Conservation (phyloP, 805 yeast genomes). For the Zygoascus biomembranicola region DNA sequence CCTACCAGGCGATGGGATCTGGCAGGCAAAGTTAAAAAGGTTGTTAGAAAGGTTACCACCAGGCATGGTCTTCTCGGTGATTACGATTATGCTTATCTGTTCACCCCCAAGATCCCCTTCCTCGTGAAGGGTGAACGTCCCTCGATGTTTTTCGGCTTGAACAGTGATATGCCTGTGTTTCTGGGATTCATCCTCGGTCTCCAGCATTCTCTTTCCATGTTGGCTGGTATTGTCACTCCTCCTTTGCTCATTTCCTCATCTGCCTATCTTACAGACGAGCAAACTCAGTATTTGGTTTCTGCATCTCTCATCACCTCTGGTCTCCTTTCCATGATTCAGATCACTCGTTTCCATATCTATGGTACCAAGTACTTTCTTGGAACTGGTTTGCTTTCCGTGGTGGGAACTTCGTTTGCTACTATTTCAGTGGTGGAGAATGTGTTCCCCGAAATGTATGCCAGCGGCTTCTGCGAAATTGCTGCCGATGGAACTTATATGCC, state of each 20-base stretch:
- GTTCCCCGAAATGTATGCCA: slow-evolving; percentile 69
- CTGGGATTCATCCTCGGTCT: slow-evolving; percentile 73
- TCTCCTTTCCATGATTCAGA: slow-evolving; percentile 62
- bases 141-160: slow-evolving; percentile 58
- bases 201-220: slow-evolving; percentile 84
- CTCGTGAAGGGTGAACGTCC: slow-evolving; percentile 50
- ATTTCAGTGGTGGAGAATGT: slow-evolving; percentile 71
- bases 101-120: slow-evolving; percentile 77
- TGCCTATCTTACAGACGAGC: slow-evolving; percentile 47
- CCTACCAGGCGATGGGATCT: background rate
- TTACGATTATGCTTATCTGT: slow-evolving; percentile 71
- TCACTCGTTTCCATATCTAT: slow-evolving; percentile 70
- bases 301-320: slow-evolving; percentile 66
- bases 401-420: slow-evolving; percentile 87
- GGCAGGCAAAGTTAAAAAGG: background rate
- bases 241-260: slow-evolving; percentile 61
- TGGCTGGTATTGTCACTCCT: slow-evolving; percentile 85
- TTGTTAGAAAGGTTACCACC: slow-evolving; percentile 43
- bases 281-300: slow-evolving; percentile 59
- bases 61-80: slow-evolving; percentile 80
- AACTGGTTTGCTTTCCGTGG: slow-evolving; percentile 82
- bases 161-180: slow-evolving; percentile 73
- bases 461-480: slow-evolving; percentile 57
- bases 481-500: slow-evolving; percentile 60
- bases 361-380: slow-evolving; percentile 73